Evolutionary conservation across 345 rosid genomes (phyloP).

Genomic region (Eucalyptus albens): DNA sequence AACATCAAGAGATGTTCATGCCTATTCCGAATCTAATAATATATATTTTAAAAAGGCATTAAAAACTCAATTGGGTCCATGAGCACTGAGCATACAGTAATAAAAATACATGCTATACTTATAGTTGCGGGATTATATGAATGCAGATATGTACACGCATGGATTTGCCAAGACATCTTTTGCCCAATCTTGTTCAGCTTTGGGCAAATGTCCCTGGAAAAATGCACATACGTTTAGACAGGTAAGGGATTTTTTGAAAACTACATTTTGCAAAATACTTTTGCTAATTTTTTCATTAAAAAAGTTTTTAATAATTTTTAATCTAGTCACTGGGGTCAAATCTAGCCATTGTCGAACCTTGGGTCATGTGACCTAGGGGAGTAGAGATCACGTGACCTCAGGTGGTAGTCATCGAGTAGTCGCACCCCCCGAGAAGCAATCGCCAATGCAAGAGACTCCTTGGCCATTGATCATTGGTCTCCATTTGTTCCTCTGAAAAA

Average conservation of each 20-base stretch:
- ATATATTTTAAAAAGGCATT: background rate
- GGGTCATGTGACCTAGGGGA: too few relatives aligned
- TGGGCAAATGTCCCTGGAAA: too few relatives aligned
- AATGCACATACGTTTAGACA: accelerated
- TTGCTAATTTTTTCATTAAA: too few relatives aligned
- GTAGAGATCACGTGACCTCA: too few relatives aligned
- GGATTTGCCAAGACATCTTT: background rate
- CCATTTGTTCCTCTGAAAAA: accelerated
- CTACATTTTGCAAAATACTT: too few relatives aligned
- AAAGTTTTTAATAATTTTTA: too few relatives aligned
- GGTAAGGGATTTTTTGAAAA: too few relatives aligned
- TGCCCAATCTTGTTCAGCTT: accelerated
- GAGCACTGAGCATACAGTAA: accelerated
- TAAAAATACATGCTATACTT: background rate
- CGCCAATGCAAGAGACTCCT: accelerated
- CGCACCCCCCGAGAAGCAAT: accelerated
- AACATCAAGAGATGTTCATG: background rate
- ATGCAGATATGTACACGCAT: background rate
- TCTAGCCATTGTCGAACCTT: too few relatives aligned
- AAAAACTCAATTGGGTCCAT: background rate
- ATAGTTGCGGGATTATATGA: background rate
- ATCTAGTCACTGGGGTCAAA: accelerated
- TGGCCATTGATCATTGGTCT: accelerated
- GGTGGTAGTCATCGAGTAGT: accelerated
- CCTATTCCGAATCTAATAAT: background rate